Base-by-base conservation (phyloP, 768 basidiomycete genomes). In the Panus rudis region DNA sequence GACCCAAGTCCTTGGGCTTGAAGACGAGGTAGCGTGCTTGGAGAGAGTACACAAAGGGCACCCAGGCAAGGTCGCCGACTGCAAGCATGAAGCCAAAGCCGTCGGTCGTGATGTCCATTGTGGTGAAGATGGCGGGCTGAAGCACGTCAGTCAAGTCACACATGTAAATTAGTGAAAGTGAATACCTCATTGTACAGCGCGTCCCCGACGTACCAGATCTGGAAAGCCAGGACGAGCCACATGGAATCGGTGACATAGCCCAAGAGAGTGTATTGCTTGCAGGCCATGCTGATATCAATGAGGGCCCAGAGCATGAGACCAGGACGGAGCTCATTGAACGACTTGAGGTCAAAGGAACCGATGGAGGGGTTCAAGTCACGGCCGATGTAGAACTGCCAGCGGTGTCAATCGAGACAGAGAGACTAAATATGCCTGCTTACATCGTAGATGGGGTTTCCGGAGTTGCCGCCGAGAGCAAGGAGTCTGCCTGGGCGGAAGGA, bases 71-170 rank as follows among this genome's bases (percentile, higher is more conserved):
- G 57, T 97, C 92, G 31, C 96, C 94, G 37, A 94, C 76, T 4
- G 91, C 66, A 22, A 99, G 83, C 96, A 99, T 99, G 74, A 92
- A 97, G 6, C 96, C 96, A 56, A 98, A 97, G 10, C 96, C 96
- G 54, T 99, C 96, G 10, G 87, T 88, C 3, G 84, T 93, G 58
- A 99, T 93, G 57, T 99, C 96, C 89, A 99, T 99, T 3, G 86
- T 92, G 1, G 90, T 93, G 45, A 98, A 73, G 51, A 99, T 74
- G 8, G 88, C 84, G 2, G 87, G 76, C 90, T 96, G 51, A 6
- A 25, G 25, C 4, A n/a, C 16, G 7, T 35, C 16, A 20, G 33
- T 31, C 32, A n/a, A 45, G 26, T 11, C 13, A 38, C n/a, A n/a
- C 6, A n/a, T 3, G 3, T 30, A 3, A 4, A 10, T 3, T 4